Percentiles rank a stretch among this genome's conserved stretches.
phyloP scores from a whole-genome alignment of 352 stramenopile genomes.

The Globisporangium emineosum region DNA sequence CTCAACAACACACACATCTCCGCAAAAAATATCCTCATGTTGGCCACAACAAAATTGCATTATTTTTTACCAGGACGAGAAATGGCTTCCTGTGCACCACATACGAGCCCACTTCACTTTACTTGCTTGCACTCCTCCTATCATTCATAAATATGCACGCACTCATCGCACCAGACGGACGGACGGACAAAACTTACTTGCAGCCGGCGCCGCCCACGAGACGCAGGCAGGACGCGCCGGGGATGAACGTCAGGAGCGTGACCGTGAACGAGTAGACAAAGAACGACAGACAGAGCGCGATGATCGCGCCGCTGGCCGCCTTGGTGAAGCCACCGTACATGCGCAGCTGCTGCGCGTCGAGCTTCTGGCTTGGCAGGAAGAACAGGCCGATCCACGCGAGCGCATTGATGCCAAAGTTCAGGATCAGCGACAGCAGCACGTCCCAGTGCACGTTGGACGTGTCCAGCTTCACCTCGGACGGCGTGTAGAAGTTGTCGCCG shows the following conservation, averaged over 20 bases:
- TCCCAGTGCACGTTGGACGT: constrained; percentile 12
- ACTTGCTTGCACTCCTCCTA: no score
- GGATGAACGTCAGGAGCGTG: constrained; percentile 20
- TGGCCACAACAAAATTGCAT: no score
- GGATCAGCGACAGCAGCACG: constrained; percentile 26
- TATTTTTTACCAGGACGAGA: no score
- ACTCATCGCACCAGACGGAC: no score
- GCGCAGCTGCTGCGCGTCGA: constrained; percentile 64
- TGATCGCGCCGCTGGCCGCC: constrained; percentile 15
- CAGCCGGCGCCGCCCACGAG: not conserved
- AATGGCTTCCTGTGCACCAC: no score
- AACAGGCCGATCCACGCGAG: constrained; percentile 26
- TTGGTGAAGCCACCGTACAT: constrained; percentile 67
- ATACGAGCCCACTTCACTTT: no score
- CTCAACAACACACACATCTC: no score
- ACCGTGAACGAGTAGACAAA: constrained; percentile 18
- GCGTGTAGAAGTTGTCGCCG: constrained; percentile 25
- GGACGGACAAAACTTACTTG: not conserved
- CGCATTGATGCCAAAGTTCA: constrained; percentile 34
- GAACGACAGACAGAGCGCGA: constrained; percentile 11
- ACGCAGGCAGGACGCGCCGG: not conserved
- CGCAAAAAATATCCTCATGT: no score
- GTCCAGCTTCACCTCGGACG: constrained; percentile 18
- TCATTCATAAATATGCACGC: no score
- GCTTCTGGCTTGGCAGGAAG: constrained; percentile 50